A percentile compares a stretch with the other conserved stretches of the same genome.
These are phyloP conservation scores for Pseudogymnoascus sp. DNA, from an alignment of 2,329 filamentous ascomycete species.

Conservation along the genomic window DNA sequence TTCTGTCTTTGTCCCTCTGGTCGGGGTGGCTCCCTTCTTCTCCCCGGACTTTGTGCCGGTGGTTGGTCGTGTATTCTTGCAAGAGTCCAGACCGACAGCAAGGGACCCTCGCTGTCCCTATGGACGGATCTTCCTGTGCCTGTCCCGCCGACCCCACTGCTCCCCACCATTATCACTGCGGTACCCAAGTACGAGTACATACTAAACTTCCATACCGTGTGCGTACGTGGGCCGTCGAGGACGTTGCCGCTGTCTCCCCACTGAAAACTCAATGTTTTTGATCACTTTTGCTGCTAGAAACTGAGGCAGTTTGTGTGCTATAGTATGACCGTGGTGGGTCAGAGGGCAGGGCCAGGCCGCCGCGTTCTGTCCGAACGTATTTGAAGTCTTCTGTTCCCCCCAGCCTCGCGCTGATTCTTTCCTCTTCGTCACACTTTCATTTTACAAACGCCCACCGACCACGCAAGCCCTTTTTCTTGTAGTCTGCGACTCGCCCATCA, in stretches of 20 bases:
- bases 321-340: not conserved
- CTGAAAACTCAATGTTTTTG: not conserved
- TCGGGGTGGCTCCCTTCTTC: not conserved
- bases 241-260: slow-evolving; percentile 2
- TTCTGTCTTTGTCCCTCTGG: not conserved
- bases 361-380: not conserved
- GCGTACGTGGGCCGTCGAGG: slow-evolving; percentile 3
- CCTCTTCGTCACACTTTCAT: slow-evolving; percentile 8
- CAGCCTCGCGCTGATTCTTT: not conserved
- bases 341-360: slow-evolving; percentile 4
- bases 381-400: not conserved
- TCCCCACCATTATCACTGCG: not conserved
- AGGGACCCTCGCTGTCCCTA: not conserved
- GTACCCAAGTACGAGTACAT: not conserved
- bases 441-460: slow-evolving; percentile 6
- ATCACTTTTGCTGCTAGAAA: too few species aligned
- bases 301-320: too few species aligned
- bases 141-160: not conserved
- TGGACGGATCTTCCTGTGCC: not conserved
- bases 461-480: slow-evolving; percentile 9
- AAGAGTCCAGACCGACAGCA: not conserved
- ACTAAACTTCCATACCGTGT: not conserved
- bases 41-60: not conserved
- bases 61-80: not conserved
- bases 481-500: slow-evolving; percentile 5